Evolutionary conservation across 768 basidiomycete species (phyloP), one percentile per base, ranked within the genome.

Genomic region (Lentinula raphanica): DNA sequence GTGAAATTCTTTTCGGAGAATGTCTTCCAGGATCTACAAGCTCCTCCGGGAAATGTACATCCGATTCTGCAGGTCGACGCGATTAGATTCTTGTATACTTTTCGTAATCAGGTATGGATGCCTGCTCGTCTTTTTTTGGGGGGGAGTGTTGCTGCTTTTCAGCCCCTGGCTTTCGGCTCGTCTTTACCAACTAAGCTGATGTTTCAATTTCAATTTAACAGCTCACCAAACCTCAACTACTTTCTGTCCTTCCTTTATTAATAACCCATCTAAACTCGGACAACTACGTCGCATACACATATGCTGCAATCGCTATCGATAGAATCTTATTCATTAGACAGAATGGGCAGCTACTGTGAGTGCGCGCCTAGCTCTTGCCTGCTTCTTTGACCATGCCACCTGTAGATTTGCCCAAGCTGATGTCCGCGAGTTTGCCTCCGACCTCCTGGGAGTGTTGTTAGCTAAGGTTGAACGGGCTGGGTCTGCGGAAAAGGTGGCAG

Each of bases 251-350:
- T 1, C 97, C 96, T 0, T 78, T 92, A 19, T 83, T 98, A 9
- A 83, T 88, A 27, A 85, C 79, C 12, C 95, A 96, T 68, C 84
- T 98, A 32, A 75, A 53, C 2, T 92, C 92, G 19, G 76, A 80
- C 53, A 93, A 94, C 67, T 95, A 93, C 71, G 96, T 98, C 49
- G 88, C 90, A 25, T 96, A 90, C 66, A 95, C 96, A 0, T 98
- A 98, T 71, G 94, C 95, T 8, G 95, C 97, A 17, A 94, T 98
- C 65, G 93, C 95, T n/a, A 95, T 99, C 67, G 97, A 99, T 67
- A 84, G 94, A 6, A 87, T 98, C 55, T 74, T 99, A 39, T 92
- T 86, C 71, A 97, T 98, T 71, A 94, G 91, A 67, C 86, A 89
- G 65, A 83, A 84, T 3, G 79, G 79, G 3, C 81, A 84, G 61